A percentile compares a stretch with the other conserved stretches of the same genome.
Conservation (phyloP, 805 yeast species). For the Ogataea ganodermae region DNA sequence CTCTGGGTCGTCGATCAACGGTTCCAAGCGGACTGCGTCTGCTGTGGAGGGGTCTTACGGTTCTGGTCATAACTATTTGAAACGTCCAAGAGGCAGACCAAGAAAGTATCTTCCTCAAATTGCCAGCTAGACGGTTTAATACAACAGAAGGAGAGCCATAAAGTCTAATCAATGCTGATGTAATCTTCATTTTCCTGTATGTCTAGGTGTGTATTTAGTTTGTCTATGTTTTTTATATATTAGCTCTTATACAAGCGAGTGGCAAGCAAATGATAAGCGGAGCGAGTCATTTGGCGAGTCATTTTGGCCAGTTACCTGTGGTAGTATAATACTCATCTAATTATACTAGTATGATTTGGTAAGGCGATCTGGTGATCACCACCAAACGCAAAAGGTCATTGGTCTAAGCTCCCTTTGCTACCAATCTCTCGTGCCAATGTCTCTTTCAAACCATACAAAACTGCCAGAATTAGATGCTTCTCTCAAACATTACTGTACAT, state of each 20-base stretch:
- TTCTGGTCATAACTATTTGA: constrained; percentile 21
- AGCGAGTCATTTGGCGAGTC: background rate
- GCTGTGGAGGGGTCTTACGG: constrained; percentile 7
- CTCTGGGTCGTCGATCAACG: constrained; percentile 1
- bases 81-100: constrained; percentile 32
- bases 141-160: background rate
- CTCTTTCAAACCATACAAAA: too few species aligned
- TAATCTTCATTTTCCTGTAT: too few species aligned
- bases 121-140: background rate
- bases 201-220: constrained; percentile 2
- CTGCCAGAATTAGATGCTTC: too few species aligned
- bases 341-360: too few species aligned
- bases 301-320: too few species aligned
- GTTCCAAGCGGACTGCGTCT: constrained; percentile 12
- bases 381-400: too few species aligned
- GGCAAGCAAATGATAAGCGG: background rate
- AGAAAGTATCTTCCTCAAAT: constrained; percentile 21
- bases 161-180: too few species aligned
- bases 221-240: background rate
- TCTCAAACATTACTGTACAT: too few species aligned
- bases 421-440: too few species aligned
- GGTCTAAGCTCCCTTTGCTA: too few species aligned
- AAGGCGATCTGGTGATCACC: too few species aligned
- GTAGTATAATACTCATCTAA: too few species aligned
- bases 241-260: background rate